A percentile compares a stretch with the other conserved stretches of the same genome.
phyloP scores from a whole-genome alignment of 768 basidiomycete genomes.

The Tricholoma flavovirens region DNA sequence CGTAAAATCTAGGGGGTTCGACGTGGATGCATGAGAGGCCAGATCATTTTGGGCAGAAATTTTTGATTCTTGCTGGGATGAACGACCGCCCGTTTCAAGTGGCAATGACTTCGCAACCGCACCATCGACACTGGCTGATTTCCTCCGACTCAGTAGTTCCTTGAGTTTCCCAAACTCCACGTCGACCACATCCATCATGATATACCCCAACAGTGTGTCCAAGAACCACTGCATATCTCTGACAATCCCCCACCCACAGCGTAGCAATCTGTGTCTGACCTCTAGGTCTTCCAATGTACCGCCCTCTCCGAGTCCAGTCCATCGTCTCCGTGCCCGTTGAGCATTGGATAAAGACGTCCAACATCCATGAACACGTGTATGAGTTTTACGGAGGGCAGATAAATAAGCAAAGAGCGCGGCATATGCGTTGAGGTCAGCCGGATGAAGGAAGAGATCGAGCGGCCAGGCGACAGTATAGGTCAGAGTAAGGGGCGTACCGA shows the following conservation, averaged over 20 bases:
- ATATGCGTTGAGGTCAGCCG: constrained; percentile 69
- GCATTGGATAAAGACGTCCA: constrained; percentile 85
- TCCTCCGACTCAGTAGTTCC: constrained; percentile 41
- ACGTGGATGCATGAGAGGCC: constrained; percentile 20
- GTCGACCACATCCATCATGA: constrained; percentile 88
- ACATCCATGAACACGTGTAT: constrained; percentile 70
- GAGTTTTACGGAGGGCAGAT: constrained; percentile 78
- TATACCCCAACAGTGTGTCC: constrained; percentile 75
- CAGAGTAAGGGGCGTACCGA: constrained; percentile 72
- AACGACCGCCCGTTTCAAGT: background rate
- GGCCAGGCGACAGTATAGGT: constrained; percentile 79
- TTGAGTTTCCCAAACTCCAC: constrained; percentile 74
- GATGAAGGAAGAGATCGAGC: constrained; percentile 81
- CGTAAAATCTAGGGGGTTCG: constrained; percentile 70
- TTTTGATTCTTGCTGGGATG: constrained; percentile 1
- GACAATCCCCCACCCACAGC: constrained; percentile 84
- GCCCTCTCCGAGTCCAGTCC: constrained; percentile 86
- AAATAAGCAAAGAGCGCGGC: constrained; percentile 77
- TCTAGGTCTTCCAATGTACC: constrained; percentile 70
- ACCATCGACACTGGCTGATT: constrained; percentile 4
- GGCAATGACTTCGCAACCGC: background rate
- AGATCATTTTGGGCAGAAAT: constrained; percentile 10
- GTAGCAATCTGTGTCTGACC: constrained; percentile 55
- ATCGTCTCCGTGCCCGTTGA: constrained; percentile 76
- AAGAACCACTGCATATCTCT: constrained; percentile 91